Evolutionary conservation across 1,284 basidiomycete species (phyloP).

Genomic region (Trametes sp.): DNA sequence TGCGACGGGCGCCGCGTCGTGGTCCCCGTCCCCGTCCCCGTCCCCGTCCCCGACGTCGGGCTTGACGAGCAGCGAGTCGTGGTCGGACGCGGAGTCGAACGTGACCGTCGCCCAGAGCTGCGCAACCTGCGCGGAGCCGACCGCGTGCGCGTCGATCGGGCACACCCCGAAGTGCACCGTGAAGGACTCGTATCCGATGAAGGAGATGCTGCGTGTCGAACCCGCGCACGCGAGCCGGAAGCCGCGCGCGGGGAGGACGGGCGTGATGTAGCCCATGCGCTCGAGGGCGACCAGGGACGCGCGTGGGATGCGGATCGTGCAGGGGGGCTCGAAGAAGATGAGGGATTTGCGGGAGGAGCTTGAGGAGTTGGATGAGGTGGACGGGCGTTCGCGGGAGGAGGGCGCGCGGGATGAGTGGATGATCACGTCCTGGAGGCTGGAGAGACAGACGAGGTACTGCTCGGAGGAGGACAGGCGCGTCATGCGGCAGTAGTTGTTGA

Average conservation of each 20-base stretch:
- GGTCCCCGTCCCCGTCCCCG: too few species aligned
- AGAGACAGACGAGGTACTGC: background rate
- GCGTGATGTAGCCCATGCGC: conserved; percentile 15
- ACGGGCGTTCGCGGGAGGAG: conserved; percentile 2
- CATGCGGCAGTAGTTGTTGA: conserved; percentile 24
- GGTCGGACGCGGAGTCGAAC: conserved; percentile 20
- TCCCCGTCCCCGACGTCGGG: background rate
- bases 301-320: conserved; percentile 19
- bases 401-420: conserved; percentile 17
- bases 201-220: conserved; percentile 21
- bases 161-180: conserved; percentile 27
- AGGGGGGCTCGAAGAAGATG: conserved; percentile 30
- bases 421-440: conserved; percentile 8
- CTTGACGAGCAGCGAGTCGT: conserved; percentile 13
- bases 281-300: conserved; percentile 4
- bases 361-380: background rate
- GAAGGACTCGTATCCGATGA: conserved; percentile 25
- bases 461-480: conserved; percentile 13
- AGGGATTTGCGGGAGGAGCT: conserved; percentile 9
- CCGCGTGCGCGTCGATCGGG: conserved; percentile 14
- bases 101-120: conserved; percentile 29
- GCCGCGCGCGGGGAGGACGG: conserved; percentile 19
- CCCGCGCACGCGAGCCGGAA: conserved; percentile 20
- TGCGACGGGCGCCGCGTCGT: too few species aligned
- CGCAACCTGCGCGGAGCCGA: conserved; percentile 7